Evolutionary conservation across 768 basidiomycete genomes (phyloP), one percentile per base, ranked within the genome.

Genomic region (Zangia roseola): DNA sequence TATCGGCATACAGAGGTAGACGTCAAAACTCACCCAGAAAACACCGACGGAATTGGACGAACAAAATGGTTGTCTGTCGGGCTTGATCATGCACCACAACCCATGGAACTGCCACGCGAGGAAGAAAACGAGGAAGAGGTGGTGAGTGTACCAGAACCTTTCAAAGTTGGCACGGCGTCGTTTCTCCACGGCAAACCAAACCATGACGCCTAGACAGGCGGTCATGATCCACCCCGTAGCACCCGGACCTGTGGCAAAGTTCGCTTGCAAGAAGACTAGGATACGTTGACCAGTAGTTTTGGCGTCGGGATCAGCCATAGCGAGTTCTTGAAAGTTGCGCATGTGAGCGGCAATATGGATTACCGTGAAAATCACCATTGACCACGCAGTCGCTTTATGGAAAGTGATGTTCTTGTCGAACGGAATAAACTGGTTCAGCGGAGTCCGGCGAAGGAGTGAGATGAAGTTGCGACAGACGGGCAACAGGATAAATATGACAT

Each of bases 21-120:
- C 16, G 10, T 19, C 10, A 23, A 14, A 31, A 72, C 84, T 45
- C 55, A 91, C 91, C 94, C 95, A 98, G 75, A 98, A 97, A 52
- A 95, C 91, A 57, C 93, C 94, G 54, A 94, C 85, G 31, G 72
- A 80, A 63, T 87, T 88, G 68, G 68, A 87, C 5, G 88, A 90
- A 71, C 94, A 98, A 70, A 77, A 94, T 0, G 92, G 92, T 1
- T 88, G 78, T 46, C 88, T 77, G 69, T 97, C 92, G 21, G 94
- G 93, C 69, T 89, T 73, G 72, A 94, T 91, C 90, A 94, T 92
- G 72, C 92, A 94, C 81, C 91, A 94, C 88, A 94, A 88, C 45
- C 93, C 93, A 63, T 94, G 94, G 25, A 95, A 74, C 67, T 97
- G 94, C 94, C 94, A 97, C 63, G 77, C 74, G 66, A 92, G 79